Percentiles rank a stretch among this genome's conserved stretches.
Evolutionary conservation across 2,329 filamentous ascomycete genomes (phyloP).

Genomic region (Neonectria faginata): DNA sequence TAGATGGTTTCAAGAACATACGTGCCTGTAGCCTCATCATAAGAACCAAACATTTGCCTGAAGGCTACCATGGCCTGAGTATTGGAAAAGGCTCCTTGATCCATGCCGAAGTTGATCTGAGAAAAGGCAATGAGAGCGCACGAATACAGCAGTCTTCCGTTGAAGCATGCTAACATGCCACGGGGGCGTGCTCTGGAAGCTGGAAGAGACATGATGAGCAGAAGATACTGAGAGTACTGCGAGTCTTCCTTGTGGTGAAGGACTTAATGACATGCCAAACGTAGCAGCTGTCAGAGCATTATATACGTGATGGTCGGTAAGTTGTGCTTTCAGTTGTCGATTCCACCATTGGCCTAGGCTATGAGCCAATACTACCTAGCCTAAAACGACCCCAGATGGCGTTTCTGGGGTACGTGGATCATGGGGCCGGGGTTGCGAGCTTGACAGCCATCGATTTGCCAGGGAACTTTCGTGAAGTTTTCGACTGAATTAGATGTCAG

Average conservation of each 20-base stretch:
- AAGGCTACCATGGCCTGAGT: conserved; percentile 54
- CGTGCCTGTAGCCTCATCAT: conserved; percentile 40
- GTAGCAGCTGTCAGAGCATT: not conserved
- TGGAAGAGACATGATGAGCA: not conserved
- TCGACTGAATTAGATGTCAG: not conserved
- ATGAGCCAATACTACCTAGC: not conserved
- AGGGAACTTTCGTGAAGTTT: not conserved
- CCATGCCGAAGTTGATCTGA: conserved; percentile 55
- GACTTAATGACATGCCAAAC: not conserved
- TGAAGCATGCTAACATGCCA: not conserved
- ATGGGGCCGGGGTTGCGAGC: not conserved
- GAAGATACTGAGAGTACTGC: not conserved
- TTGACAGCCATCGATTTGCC: not conserved
- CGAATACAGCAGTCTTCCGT: not conserved
- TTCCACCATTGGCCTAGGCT: not conserved
- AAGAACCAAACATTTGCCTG: conserved; percentile 48
- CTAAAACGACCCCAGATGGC: not conserved
- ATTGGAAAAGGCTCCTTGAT: conserved; percentile 51
- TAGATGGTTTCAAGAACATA: conserved; percentile 40
- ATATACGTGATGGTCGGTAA: not conserved
- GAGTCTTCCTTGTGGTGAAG: not conserved
- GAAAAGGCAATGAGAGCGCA: conserved; percentile 49
- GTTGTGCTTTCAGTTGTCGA: not conserved
- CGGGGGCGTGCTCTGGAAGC: not conserved
- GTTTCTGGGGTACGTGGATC: not conserved